Evolutionary conservation across 306 rosid genomes (phyloP).

Genomic region (Cucurbita argyrosperma): DNA sequence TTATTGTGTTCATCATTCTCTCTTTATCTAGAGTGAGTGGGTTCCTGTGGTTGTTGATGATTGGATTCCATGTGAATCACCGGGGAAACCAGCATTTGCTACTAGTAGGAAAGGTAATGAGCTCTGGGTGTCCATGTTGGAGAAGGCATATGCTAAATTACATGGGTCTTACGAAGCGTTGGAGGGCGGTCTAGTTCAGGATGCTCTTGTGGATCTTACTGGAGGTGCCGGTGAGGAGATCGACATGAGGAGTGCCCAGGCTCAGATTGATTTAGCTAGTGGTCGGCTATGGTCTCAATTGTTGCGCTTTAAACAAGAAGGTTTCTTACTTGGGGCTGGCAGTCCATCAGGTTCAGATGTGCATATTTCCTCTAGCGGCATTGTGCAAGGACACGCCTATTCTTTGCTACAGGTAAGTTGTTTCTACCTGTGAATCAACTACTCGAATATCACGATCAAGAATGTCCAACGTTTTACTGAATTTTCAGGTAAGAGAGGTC

Average conservation of each 20-base stretch:
- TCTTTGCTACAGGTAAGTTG: constrained; percentile 71
- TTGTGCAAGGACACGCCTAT: constrained; percentile 99
- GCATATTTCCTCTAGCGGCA: constrained; percentile 94
- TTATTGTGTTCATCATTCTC: not conserved
- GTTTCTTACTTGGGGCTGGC: constrained; percentile 93
- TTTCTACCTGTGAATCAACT: not conserved
- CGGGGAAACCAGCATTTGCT: constrained; percentile 94
- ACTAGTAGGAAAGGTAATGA: constrained; percentile 84
- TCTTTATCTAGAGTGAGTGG: constrained; percentile 76
- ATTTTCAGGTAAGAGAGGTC: constrained; percentile 68
- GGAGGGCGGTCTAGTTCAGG: constrained; percentile 99
- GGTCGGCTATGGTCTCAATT: constrained; percentile 97
- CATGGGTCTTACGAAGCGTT: constrained; percentile 96
- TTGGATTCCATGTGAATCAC: constrained; percentile 96
- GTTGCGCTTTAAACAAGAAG: constrained; percentile 92
- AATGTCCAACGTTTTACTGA: not conserved
- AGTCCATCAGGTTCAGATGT: constrained; percentile 99
- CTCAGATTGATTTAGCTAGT: constrained; percentile 99
- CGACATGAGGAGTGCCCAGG: constrained; percentile 91
- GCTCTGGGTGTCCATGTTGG: constrained; percentile 95
- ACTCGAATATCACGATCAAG: not conserved
- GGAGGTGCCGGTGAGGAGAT: constrained; percentile 99
- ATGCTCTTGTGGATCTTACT: constrained; percentile 97
- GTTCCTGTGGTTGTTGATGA: constrained; percentile 97
- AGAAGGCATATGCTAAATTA: constrained; percentile 99